phyloP scores from a whole-genome alignment of 352 stramenopile genomes.

The Pilasporangium apinafurcum region DNA sequence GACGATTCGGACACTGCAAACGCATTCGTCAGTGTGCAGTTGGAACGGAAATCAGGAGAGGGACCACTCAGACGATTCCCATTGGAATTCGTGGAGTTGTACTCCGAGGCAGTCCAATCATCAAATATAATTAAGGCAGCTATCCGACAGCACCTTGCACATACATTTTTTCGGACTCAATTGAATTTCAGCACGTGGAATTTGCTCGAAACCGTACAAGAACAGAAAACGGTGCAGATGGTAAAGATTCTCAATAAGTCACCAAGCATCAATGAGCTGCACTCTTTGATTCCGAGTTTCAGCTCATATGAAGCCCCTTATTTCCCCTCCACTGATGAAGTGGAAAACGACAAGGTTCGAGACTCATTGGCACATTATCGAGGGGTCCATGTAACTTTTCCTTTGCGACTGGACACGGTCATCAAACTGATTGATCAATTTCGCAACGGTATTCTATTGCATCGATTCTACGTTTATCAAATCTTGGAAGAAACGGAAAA shows the following conservation, averaged over 20 bases:
- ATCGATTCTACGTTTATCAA: conserved; percentile 70
- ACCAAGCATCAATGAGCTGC: conserved; percentile 73
- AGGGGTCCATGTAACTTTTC: conserved; percentile 65
- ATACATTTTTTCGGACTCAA: conserved; percentile 72
- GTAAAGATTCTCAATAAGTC: conserved; percentile 83
- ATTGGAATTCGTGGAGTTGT: conserved; percentile 71
- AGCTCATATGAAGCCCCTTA: conserved; percentile 60
- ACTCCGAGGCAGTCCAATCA: conserved; percentile 70
- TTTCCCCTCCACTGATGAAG: conserved; percentile 32
- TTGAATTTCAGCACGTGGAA: conserved; percentile 87
- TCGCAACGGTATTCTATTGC: conserved; percentile 73
- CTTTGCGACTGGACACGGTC: conserved; percentile 66
- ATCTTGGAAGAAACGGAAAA: conserved; percentile 67
- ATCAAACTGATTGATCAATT: conserved; percentile 83
- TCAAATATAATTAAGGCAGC: conserved; percentile 80
- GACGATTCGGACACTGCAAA: conserved; percentile 48
- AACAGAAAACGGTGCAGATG: conserved; percentile 81
- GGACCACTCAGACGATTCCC: conserved; percentile 31
- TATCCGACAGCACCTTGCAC: conserved; percentile 62
- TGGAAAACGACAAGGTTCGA: conserved; percentile 54
- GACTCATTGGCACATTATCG: conserved; percentile 66
- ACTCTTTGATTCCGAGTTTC: conserved; percentile 71
- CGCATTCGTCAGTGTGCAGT: conserved; percentile 54
- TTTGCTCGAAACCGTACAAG: conserved; percentile 69
- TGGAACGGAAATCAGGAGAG: conserved; percentile 26